Evolutionary conservation across 495 filamentous ascomycete genomes (phyloP), one percentile per base, ranked within the genome.

Genomic region (Tuber brumale): DNA sequence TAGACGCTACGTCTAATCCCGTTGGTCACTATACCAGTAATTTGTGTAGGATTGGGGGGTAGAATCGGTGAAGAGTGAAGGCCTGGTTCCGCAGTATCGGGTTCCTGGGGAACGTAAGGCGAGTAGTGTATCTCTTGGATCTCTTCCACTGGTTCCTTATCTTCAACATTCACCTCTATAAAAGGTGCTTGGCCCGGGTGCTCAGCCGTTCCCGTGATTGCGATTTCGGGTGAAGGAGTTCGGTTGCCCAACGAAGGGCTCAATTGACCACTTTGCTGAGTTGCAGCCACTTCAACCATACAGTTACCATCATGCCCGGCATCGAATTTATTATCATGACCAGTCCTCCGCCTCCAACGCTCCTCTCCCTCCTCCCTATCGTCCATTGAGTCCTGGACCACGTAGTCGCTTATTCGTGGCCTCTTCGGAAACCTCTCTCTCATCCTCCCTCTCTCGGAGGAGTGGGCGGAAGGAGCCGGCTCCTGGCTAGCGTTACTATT

Each of bases 341-440:
- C 27, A 35, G 27, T 35, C 27, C 27, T 14, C 57, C n/a, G 27
- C 57, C 57, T 35, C 57, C 57, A 66, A 18, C 16, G 27, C 27
- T 66, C 27, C 57, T 66, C 57, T 2, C 69, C 69, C 10, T 76
- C 76, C 16, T 81, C 79, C 7, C 71, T 44, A 69, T 81, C 80
- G 71, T 81, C 80, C 80, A 79, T 76, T 35, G 79, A 81, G 51
- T 81, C 80, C 37, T 74, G 27, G 21, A 79, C 79, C 31, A 80
- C 19, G 39, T 75, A 80, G 37, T 80, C 76, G 19, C 76, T 48
- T 19, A 46, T 71, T 37, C 61, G 72, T 18, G 72, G 73, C 23
- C 78, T 70, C 44, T 80, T 80, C 57, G 27, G 57, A 35, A 35
- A 74, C 39, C 35, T 48, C 69, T 46, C 46, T 66, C 39, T 51